Base-by-base conservation (phyloP, 2,329 filamentous ascomycete species). In the Xylaria digitata region DNA sequence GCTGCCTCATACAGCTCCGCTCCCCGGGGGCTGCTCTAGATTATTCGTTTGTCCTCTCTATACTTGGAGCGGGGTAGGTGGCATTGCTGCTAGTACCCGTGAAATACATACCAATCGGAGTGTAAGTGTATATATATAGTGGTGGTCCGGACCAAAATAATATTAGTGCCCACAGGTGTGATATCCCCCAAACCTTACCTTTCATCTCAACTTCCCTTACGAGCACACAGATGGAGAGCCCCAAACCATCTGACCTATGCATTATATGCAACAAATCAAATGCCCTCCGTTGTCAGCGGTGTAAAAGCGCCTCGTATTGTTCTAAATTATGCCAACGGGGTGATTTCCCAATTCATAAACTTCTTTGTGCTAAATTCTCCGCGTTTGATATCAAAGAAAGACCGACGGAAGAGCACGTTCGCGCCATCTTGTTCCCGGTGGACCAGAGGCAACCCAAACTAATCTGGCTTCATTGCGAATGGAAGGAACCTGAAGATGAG, bases 261-360 rank as follows among this genome's bases (percentile, higher is more conserved):
- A 45, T 66, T 30, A 66, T 66, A 23, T 66, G 64, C 49, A 45
- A 60, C 26, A 63, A 66, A 13, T 42, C 64, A 6, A 55, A 50
- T 56, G 49, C 54, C 6, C 42, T 52, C 9, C 61, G 55, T 26
- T 63, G 65, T 15, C 15, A 6, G 2, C 49, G 60, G 15, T 67
- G 65, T 45, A 58, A 50, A 48, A n/a, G 23, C 23, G 65, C 37
- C n/a, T 57, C 40, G 6, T 67, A 67, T 23, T 67, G 65, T 42
- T 64, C 61, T 6, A 58, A 45, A 11, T 13, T 17, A 40, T 67
- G 61, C 52, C 65, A 67, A 23, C 23, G 32, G 2, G 61, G 32
- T 13, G 65, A 67, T 37, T 65, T 49, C 21, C 56, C 56, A 1
- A 34, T 50, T 5, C 65, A 65, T 40, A 64, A 65, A 21, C 65